Conservation (phyloP, 768 basidiomycete genomes). For the Suillus spraguei region DNA sequence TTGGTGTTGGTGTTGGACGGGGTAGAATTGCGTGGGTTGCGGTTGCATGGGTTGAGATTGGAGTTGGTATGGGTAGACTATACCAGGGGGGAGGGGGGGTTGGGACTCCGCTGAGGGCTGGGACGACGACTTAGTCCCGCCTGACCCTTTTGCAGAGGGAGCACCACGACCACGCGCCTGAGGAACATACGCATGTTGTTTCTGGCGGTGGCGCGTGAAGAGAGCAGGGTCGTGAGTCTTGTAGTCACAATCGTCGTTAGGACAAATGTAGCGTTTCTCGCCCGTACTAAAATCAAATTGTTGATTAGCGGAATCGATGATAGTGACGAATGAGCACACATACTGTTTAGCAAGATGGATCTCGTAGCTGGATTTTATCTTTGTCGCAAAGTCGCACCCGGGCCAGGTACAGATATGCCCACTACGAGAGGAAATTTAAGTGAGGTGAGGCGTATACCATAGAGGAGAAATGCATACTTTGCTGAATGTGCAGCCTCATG, state of each 20-base stretch:
- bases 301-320: neutral
- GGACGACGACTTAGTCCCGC: neutral
- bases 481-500: conserved; percentile 17
- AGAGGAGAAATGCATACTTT: neutral
- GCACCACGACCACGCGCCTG: neutral
- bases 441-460: neutral
- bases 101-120: neutral
- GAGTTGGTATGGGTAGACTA: neutral
- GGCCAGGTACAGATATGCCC: conserved; percentile 19
- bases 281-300: conserved; percentile 22
- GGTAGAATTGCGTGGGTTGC: neutral
- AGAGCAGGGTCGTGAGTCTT: conserved; percentile 27
- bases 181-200: conserved; percentile 24
- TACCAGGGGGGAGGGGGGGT: neutral
- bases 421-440: conserved; percentile 13
- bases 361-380: conserved; percentile 20
- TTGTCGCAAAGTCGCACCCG: conserved; percentile 18
- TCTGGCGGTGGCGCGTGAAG: conserved; percentile 28
- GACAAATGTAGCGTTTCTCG: conserved; percentile 13
- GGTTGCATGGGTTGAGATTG: neutral
- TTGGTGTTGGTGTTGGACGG: neutral
- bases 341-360: conserved; percentile 27
- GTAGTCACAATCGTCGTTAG: conserved; percentile 16
- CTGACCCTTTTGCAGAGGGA: neutral
- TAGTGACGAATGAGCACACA: neutral